Evolutionary conservation across 805 yeast genomes (phyloP), one percentile per base, ranked within the genome.

Genomic region (Wickerhamiella occidentalis): DNA sequence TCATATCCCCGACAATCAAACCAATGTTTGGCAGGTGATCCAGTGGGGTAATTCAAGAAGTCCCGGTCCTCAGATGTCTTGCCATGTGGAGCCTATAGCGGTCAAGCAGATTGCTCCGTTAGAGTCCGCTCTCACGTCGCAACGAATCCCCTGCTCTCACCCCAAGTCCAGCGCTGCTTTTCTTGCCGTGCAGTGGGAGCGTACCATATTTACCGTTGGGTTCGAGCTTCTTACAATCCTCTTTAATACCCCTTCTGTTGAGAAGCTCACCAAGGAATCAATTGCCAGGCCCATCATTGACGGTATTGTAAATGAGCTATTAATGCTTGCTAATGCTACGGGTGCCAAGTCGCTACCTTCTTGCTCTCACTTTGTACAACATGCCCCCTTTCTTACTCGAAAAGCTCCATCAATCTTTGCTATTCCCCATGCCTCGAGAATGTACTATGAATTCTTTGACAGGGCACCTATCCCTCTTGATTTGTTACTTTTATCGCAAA

Each of bases 271-370:
- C 29, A 67, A 71, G 35, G 85, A 84, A 62, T 82, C 86, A 42
- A 70, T 87, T 53, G 90, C 94, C 25, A 85, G 85, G 62, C 96
- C 96, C 8, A 70, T 88, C 52, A 73, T 85, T 19, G 75, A 85
- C 17, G 96, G 96, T 2, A 68, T 86, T 43, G 77, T 85, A 51
- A 72, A 75, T 47, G 96, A 88, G 68, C 66, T 85, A 36, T 72
- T 79, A 54, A 78, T 80, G 28, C 79, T 88, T 3, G 68, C 67
- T 8, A 48, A 51, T 47, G 76, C 82, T 54, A 68, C 84, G 47
- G 82, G 86, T 30, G 78, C 71, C 56, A 87, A 83, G 62, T 79
- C 74, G 57, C 88, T 84, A 68, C 68, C 67, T 1, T 49, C 60
- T 11, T 38, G 26, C 38, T 26, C 49, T 2, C 53, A 53, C 48